Evolutionary conservation across 1,139 yeast species (phyloP).

Genomic region (Chernovozyma sophiae-reginae): DNA sequence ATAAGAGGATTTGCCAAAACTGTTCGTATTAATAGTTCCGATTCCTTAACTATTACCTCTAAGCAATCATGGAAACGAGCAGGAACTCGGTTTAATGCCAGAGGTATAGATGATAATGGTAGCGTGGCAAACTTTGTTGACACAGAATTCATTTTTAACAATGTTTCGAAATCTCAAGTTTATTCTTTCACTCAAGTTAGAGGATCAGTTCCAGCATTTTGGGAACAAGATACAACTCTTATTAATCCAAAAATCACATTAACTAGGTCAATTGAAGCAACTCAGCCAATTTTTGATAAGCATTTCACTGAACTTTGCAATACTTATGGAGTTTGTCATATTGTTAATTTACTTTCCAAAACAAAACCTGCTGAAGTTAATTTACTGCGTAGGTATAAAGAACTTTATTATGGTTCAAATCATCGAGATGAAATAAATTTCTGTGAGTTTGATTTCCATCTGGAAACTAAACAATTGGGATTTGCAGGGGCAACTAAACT

Average conservation of each 20-base stretch:
- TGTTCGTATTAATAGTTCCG: conserved; percentile 48
- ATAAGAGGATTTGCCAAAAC: conserved; percentile 95
- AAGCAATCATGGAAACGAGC: conserved; percentile 95
- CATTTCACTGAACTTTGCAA: conserved; percentile 71
- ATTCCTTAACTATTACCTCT: conserved; percentile 75
- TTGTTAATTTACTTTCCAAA: conserved; percentile 72
- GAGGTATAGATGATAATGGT: conserved; percentile 96
- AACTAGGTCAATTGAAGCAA: conserved; percentile 85
- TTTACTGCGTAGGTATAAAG: conserved; percentile 62
- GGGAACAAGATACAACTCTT: conserved; percentile 93
- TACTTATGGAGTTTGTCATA: conserved; percentile 82
- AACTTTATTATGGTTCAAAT: conserved; percentile 45
- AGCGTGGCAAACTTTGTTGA: conserved; percentile 96
- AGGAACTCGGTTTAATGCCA: conserved; percentile 88
- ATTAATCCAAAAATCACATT: conserved; percentile 83
- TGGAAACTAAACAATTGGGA: conserved; percentile 72
- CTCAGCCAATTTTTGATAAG: conserved; percentile 82
- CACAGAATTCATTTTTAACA: conserved; percentile 73
- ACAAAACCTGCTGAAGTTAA: conserved; percentile 75
- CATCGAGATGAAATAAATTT: conserved; percentile 48
- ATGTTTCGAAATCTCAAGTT: conserved; percentile 39
- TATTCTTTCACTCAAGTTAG: conserved; percentile 83
- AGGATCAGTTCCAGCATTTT: conserved; percentile 93
- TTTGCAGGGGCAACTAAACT: conserved; percentile 79
- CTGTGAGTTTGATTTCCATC: conserved; percentile 91